These are phyloP conservation scores for Colletotrichum cereale DNA, from an alignment of 2,329 filamentous ascomycete genomes.

Conservation along the genomic window DNA sequence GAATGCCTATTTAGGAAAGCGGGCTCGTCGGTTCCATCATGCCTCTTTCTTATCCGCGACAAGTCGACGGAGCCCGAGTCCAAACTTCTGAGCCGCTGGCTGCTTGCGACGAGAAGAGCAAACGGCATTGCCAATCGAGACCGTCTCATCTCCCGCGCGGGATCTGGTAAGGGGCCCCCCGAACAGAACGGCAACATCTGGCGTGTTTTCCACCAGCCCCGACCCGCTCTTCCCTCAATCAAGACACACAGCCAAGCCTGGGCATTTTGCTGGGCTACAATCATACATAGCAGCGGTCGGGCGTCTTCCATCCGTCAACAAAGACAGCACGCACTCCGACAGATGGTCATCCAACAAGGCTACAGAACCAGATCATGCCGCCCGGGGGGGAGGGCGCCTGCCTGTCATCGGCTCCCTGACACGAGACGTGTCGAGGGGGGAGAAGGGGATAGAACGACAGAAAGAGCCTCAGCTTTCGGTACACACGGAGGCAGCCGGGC, in stretches of 20 bases:
- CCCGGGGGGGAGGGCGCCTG: not conserved
- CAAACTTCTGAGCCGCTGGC: not conserved
- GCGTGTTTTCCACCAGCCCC: not conserved
- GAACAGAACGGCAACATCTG: conserved; percentile 20
- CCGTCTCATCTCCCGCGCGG: not conserved
- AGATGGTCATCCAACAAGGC: not conserved
- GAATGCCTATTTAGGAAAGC: not conserved
- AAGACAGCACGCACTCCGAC: not conserved
- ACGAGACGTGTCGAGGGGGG: conserved; percentile 13
- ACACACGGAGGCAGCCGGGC: conserved; percentile 3
- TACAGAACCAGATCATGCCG: not conserved
- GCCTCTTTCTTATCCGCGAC: not conserved
- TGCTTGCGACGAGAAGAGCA: not conserved
- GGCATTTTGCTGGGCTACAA: conserved; percentile 7
- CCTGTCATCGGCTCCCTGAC: conserved; percentile 2
- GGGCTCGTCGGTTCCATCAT: too few species aligned
- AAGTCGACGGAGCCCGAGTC: not conserved
- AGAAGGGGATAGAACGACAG: not conserved
- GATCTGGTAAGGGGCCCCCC: not conserved
- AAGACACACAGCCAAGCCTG: conserved; percentile 11
- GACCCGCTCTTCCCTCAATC: not conserved
- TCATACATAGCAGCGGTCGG: not conserved
- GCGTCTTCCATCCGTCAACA: not conserved
- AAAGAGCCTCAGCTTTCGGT: conserved; percentile 12
- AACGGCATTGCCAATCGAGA: not conserved